phyloP scores from a whole-genome alignment of 805 yeast genomes.

The Kluyveromyces aestuarii region DNA sequence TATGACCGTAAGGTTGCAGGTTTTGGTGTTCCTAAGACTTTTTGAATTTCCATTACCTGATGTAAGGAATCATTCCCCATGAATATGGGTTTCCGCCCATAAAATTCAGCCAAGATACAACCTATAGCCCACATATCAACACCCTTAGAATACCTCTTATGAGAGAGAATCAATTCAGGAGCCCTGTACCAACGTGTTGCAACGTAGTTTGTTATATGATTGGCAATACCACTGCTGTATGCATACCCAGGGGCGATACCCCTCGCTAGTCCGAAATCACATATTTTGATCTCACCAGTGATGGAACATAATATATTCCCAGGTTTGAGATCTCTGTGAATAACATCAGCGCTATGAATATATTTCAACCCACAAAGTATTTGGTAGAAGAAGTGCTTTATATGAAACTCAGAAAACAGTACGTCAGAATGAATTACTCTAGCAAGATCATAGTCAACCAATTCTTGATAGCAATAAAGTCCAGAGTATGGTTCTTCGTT shows the following conservation, averaged over 20 bases:
- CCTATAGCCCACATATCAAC: slow-evolving; percentile 95
- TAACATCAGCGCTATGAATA: slow-evolving; percentile 85
- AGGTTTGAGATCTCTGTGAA: slow-evolving; percentile 89
- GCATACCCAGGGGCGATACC: slow-evolving; percentile 41
- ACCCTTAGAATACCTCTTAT: slow-evolving; percentile 49
- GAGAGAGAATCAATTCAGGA: slow-evolving; percentile 72
- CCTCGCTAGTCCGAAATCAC: slow-evolving; percentile 91
- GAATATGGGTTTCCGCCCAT: slow-evolving; percentile 72
- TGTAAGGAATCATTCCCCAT: slow-evolving; percentile 64
- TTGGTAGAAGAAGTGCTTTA: slow-evolving; percentile 69
- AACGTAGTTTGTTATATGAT: slow-evolving; percentile 69
- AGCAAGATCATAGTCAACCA: slow-evolving; percentile 73
- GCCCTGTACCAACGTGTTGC: slow-evolving; percentile 96
- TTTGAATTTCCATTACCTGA: slow-evolving; percentile 61
- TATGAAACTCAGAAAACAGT: slow-evolving; percentile 77
- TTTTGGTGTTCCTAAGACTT: slow-evolving; percentile 65
- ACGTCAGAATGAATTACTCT: slow-evolving; percentile 69
- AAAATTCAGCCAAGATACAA: slow-evolving; percentile 79
- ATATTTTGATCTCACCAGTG: slow-evolving; percentile 70
- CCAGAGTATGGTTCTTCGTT: slow-evolving; percentile 67
- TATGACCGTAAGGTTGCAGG: slow-evolving; percentile 34
- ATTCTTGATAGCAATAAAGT: slow-evolving; percentile 79
- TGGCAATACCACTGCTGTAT: slow-evolving; percentile 24
- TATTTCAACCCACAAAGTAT: slow-evolving; percentile 79
- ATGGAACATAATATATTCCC: slow-evolving; percentile 74